phyloP scores from a whole-genome alignment of 805 yeast species.

The Nakazawaea laoshanensis region DNA sequence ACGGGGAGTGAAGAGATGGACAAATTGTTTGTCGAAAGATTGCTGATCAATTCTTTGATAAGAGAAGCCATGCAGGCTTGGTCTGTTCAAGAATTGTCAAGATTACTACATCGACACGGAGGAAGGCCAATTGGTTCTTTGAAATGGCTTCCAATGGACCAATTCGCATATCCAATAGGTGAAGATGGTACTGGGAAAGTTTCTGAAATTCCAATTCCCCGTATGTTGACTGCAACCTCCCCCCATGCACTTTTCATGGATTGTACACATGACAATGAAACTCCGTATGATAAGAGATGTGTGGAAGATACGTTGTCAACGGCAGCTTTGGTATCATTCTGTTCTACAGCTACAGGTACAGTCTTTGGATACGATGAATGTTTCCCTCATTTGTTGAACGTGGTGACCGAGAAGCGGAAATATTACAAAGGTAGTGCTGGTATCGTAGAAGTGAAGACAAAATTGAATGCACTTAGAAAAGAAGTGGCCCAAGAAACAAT shows the following conservation, averaged over 20 bases:
- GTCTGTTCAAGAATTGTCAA: conserved; percentile 77
- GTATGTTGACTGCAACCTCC: conserved; percentile 53
- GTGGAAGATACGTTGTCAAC: conserved; percentile 91
- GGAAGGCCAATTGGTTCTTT: conserved; percentile 94
- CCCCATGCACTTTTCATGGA: conserved; percentile 97
- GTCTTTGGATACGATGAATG: conserved; percentile 92
- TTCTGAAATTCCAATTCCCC: conserved; percentile 65
- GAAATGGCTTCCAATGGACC: conserved; percentile 70
- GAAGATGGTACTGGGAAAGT: conserved; percentile 23
- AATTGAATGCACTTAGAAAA: conserved; percentile 49
- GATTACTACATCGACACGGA: conserved; percentile 85
- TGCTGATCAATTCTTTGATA: conserved; percentile 82
- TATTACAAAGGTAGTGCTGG: conserved; percentile 51
- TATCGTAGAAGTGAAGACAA: conserved; percentile 63
- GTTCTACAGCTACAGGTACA: conserved; percentile 90
- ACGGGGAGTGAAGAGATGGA: conserved; percentile 91
- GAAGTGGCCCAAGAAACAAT: conserved; percentile 45
- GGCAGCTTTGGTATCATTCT: conserved; percentile 89
- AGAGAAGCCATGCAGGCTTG: conserved; percentile 98
- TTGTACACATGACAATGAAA: conserved; percentile 94
- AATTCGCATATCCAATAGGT: conserved; percentile 57
- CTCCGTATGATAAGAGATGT: conserved; percentile 82
- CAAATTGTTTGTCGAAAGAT: conserved; percentile 79
- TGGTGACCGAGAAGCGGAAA: conserved; percentile 65
- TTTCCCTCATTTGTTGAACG: conserved; percentile 72